Evolutionary conservation across 306 rosid species (phyloP), one percentile per base, ranked within the genome.

Genomic region (Castanopsis chinensis): DNA sequence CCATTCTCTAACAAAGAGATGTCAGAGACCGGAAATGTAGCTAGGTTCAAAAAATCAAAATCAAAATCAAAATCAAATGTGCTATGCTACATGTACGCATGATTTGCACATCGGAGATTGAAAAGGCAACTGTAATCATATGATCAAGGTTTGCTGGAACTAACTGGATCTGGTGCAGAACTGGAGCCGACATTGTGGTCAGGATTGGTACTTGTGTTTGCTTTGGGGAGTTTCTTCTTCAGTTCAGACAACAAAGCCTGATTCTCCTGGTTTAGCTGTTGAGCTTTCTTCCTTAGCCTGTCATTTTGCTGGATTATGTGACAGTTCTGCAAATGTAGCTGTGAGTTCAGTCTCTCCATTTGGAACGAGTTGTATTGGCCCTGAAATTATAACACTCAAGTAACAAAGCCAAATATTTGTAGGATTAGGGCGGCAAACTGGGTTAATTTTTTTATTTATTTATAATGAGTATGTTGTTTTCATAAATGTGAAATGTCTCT

Each of bases 261-360:
- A 59, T 80, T 88, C 86, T 80, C 81, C 76, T 72, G 63, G 75
- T 82, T 81, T 72, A 83, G 84, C 71, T 73, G 71, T 63, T 80
- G 76, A 76, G 83, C 86, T 79, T 78, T 84, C 79, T 79, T 76
- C 79, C 80, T 61, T 65, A 52, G 74, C 81, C 73, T 75, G 56
- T 81, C 82, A 78, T 81, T 92, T 80, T 70, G 76, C 64, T 81
- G 75, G 79, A 86, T 76, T 25, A 52, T 80, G 76, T 69, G 75
- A 54, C 76, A 77, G 79, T 82, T 88, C 53, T 82, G 81, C 82
- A 82, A 82, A 68, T 69, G 73, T 41, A 72, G 65, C 69, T 82
- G 45, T 11, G 78, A 69, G 30, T 83, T 83, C 54, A 25, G 52
- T 71, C 82, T 76, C 86, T 83, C 83, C 81, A 75, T 79, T 1